Evolutionary conservation across 1,284 basidiomycete genomes (phyloP).

Genomic region (Puccinia horiana): DNA sequence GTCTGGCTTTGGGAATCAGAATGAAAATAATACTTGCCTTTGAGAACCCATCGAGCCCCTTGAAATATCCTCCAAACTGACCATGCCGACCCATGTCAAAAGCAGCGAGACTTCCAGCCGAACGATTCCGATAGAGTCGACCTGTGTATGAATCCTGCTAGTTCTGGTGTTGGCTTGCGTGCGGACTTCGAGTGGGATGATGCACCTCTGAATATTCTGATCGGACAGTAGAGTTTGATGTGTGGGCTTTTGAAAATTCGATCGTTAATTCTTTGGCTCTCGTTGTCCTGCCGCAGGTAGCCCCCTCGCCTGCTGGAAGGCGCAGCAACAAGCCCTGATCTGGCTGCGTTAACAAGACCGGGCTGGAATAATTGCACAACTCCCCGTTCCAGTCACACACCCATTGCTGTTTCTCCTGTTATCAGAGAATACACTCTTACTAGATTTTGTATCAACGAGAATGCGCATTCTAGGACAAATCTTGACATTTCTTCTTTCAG

Average conservation of each 20-base stretch:
- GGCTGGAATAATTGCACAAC: too few species aligned
- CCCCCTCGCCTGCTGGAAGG: not conserved
- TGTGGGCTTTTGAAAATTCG: too few species aligned
- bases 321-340: not conserved
- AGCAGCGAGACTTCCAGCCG: not conserved
- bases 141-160: not conserved
- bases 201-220: too few species aligned
- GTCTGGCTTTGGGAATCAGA: not conserved
- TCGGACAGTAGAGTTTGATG: too few species aligned
- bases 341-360: too few species aligned
- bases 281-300: not conserved
- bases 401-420: too few species aligned
- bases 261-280: too few species aligned
- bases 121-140: not conserved
- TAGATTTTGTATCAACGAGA: too few species aligned
- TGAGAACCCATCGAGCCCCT: constrained; percentile 87
- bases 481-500: too few species aligned
- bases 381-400: too few species aligned
- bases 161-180: not conserved
- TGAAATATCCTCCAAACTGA: constrained; percentile 53
- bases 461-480: too few species aligned
- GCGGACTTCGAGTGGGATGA: not conserved
- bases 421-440: too few species aligned
- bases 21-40: constrained; percentile 68
- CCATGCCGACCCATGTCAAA: constrained; percentile 39